A percentile compares a stretch with the other conserved stretches of the same genome.
Conservation (phyloP, 164 flowering plant species). For the Euptelea pleiosperma region DNA sequence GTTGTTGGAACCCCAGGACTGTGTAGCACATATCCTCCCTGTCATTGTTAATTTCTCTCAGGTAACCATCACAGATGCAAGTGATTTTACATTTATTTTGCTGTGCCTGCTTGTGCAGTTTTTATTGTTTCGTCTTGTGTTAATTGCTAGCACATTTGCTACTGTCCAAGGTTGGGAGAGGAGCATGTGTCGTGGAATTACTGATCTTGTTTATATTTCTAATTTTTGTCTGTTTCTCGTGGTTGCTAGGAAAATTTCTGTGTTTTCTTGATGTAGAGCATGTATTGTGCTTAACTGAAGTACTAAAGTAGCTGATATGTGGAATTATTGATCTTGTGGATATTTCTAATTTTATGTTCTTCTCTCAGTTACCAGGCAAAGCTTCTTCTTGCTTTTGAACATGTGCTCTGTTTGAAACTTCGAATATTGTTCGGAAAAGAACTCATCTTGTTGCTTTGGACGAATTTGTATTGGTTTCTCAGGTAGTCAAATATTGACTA, state of each 20-base stretch:
- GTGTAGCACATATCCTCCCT: constrained; percentile 92
- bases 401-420: no score
- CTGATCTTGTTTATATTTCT: background rate
- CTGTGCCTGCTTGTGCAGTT: background rate
- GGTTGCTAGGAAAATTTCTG: background rate
- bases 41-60: constrained; percentile 91
- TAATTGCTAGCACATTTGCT: background rate
- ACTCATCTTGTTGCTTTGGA: background rate
- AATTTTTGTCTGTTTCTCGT: background rate
- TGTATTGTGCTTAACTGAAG: background rate
- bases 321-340: no score
- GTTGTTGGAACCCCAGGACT: constrained; percentile 88
- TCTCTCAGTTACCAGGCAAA: no score
- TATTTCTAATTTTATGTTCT: no score
- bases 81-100: background rate
- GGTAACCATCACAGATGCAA: constrained; percentile 38
- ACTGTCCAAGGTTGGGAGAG: background rate
- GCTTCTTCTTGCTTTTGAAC: no score
- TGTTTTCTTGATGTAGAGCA: background rate
- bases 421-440: no score
- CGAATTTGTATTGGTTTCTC: background rate
- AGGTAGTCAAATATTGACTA: background rate
- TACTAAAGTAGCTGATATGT: no score
- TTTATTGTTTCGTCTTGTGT: background rate
- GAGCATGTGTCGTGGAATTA: background rate